Conservation (phyloP, 768 basidiomycete species). For the Pisolithus microcarpus region DNA sequence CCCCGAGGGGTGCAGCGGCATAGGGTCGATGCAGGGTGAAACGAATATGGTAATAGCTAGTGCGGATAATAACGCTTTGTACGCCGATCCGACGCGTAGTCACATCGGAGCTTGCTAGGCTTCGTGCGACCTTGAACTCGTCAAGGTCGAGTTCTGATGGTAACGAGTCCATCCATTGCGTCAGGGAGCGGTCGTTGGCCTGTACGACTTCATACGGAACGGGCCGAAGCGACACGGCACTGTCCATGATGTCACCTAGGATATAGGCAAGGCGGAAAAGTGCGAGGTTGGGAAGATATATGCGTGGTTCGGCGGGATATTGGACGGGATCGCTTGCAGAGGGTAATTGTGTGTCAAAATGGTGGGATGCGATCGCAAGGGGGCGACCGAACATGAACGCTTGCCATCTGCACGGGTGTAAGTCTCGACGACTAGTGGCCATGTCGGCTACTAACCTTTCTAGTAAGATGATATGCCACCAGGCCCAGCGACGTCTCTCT, state of each 20-base stretch:
- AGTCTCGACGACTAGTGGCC: slow-evolving; percentile 2
- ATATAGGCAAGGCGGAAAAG: slow-evolving; percentile 72
- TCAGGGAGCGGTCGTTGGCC: slow-evolving; percentile 63
- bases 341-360: slow-evolving; percentile 77
- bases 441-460: slow-evolving; percentile 50
- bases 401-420: slow-evolving; percentile 56
- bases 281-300: slow-evolving; percentile 70
- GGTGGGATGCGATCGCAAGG: slow-evolving; percentile 65
- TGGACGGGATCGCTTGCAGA: slow-evolving; percentile 45
- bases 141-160: slow-evolving; percentile 70
- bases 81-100: slow-evolving; percentile 63
- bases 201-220: slow-evolving; percentile 69
- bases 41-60: slow-evolving; percentile 74
- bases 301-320: slow-evolving; percentile 48
- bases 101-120: slow-evolving; percentile 55
- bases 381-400: slow-evolving; percentile 84
- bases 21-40: slow-evolving; percentile 81
- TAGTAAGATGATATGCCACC: slow-evolving; percentile 82
- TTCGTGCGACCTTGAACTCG: slow-evolving; percentile 66
- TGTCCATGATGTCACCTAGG: slow-evolving; percentile 80
- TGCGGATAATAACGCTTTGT: slow-evolving; percentile 74
- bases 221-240: slow-evolving; percentile 73
- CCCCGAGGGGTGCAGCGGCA: slow-evolving; percentile 31
- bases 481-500: slow-evolving; percentile 79
- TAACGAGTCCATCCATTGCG: slow-evolving; percentile 71